These are phyloP conservation scores for Beta lomatogona DNA, from an alignment of 179 eudicot genomes.

Conservation along the genomic window DNA sequence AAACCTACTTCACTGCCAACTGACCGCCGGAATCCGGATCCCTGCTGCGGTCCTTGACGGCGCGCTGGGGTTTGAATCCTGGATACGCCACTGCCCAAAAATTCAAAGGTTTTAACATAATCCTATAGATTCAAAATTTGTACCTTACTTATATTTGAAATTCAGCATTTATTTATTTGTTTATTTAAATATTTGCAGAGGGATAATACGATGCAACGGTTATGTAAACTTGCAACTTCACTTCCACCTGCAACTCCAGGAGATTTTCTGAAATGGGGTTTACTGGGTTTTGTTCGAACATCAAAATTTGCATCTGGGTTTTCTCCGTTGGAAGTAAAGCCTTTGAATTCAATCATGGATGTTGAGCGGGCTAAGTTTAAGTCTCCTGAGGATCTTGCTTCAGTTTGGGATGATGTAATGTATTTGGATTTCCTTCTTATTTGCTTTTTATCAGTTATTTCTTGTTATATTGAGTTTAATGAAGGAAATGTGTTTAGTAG, in stretches of 20 bases:
- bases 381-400: conserved; percentile 73
- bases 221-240: conserved; percentile 32
- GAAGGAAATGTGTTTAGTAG: background rate
- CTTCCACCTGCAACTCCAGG: conserved; percentile 36
- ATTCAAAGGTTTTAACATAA: no score
- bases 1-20: no score
- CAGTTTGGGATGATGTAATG: conserved; percentile 89
- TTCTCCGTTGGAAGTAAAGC: conserved; percentile 72
- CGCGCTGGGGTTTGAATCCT: no score
- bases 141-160: no score
- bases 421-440: background rate
- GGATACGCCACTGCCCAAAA: no score
- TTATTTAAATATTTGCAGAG: conserved; percentile 7
- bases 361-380: conserved; percentile 60
- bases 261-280: conserved; percentile 56
- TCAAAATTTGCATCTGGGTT: conserved; percentile 84
- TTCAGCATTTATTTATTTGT: no score
- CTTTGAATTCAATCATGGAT: conserved; percentile 76
- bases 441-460: background rate
- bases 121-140: no score
- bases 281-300: conserved; percentile 56
- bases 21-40: no score
- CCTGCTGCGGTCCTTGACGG: no score
- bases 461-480: conserved; percentile 1
- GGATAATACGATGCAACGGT: conserved; percentile 25